Evolutionary conservation across 495 filamentous ascomycete species (phyloP).

Genomic region (Annulohypoxylon moriforme): DNA sequence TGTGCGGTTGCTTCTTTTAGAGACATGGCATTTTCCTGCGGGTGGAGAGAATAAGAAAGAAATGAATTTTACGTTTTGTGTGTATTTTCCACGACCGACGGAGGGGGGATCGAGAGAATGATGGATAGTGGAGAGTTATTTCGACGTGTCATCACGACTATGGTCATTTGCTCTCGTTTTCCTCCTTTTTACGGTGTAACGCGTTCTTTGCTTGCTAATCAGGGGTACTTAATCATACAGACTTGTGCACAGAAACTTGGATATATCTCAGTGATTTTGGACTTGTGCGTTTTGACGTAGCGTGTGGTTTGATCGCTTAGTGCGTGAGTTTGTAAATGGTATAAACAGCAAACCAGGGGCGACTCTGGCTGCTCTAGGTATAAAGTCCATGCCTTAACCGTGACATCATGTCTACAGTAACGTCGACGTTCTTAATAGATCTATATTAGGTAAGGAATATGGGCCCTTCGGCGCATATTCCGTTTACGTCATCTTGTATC

Average conservation of each 20-base stretch:
- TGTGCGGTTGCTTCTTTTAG: slow-evolving; percentile 31
- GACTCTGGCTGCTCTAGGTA: not conserved
- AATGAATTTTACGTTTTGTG: slow-evolving; percentile 33
- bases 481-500: not conserved
- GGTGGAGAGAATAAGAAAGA: slow-evolving; percentile 16
- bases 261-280: not conserved
- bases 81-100: slow-evolving; percentile 33
- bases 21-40: slow-evolving; percentile 39
- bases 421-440: not conserved
- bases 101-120: slow-evolving; percentile 10
- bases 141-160: slow-evolving; percentile 7
- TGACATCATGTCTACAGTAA: not conserved
- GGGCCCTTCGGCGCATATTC: not conserved
- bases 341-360: not conserved
- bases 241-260: slow-evolving; percentile 25
- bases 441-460: not conserved
- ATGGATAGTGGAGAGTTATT: slow-evolving; percentile 19
- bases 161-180: slow-evolving; percentile 23
- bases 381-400: not conserved
- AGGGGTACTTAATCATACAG: slow-evolving; percentile 37
- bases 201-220: slow-evolving; percentile 38
- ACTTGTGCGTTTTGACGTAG: not conserved
- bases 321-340: not conserved
- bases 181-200: slow-evolving; percentile 27
- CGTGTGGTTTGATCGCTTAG: not conserved